Base-by-base conservation (phyloP, 257 asterid genomes). In the Fraxinus americana region DNA sequence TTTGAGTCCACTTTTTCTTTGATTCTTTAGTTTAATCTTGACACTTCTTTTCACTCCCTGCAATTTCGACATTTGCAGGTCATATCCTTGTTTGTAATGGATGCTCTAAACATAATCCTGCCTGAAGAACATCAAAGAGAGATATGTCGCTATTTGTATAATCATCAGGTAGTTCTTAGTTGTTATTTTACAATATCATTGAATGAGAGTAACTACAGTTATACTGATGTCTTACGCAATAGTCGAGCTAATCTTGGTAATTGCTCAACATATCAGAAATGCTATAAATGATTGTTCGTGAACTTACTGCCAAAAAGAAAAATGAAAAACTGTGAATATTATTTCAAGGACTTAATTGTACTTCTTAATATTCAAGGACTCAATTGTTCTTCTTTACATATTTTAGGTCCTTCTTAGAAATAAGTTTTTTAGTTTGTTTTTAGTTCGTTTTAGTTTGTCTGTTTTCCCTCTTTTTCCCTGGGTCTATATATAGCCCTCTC, bases 91-190 rank as follows among this genome's bases (percentile, higher is more conserved):
- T 83, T 39, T 23, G 39, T 86, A 66, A 89, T 89, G 94, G 92
- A 75, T 17, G 92, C 75, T 6, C 52, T 89, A 39, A 76, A 87
- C 66, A 61, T 85, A 3, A 77, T 84, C 74, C 84, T 92, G 48
- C 75, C 87, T 17, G 74, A 54, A 6, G 89, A 88, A 74, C 94
- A 92, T 78, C 85, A 67, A 69, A 84, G 74, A 30, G 96, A 92
- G 88, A 90, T 89, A 45, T 82, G 85, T 12, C 89, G 96, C 11
- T 90, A 90, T 78, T 66, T 91, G 19, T 89, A 88, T 34, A 92
- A 89, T 75, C 97, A 92, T 84, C 94, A 92, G 91, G 97, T 89
- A 38, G 23, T 34, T 57, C 13, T 66, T 17, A 0, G 17, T 27
- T 35, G 59, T 52, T 30, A 16, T 4, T 59, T 32, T 2, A 1